phyloP scores from a whole-genome alignment of 2,329 filamentous ascomycete species.

The Phyllosticta citribraziliensis region DNA sequence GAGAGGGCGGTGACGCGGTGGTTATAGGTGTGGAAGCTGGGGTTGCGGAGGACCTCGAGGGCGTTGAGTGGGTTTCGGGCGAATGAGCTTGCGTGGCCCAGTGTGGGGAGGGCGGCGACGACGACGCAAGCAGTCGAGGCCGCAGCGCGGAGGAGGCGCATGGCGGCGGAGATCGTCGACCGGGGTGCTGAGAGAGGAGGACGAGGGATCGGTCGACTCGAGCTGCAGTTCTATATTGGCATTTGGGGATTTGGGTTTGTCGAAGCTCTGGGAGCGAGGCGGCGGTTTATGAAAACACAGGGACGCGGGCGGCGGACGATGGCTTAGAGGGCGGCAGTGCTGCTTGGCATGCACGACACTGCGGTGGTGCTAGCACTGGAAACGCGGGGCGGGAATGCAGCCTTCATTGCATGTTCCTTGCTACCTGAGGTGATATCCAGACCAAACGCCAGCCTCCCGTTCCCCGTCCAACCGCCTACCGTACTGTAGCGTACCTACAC shows the following conservation, averaged over 20 bases:
- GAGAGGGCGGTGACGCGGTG: constrained; percentile 72
- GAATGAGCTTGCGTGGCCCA: constrained; percentile 21
- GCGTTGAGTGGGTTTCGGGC: constrained; percentile 64
- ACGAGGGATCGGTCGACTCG: not conserved
- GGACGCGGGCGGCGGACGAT: not conserved
- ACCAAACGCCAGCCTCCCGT: not conserved
- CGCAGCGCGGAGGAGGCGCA: constrained; percentile 21
- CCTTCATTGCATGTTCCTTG: too few relatives aligned
- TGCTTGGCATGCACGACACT: not conserved
- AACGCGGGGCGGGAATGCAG: not conserved
- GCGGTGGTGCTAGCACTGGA: not conserved
- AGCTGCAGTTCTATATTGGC: not conserved
- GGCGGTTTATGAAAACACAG: constrained; percentile 6
- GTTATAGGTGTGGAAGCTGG: constrained; percentile 67
- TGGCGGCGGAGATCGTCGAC: constrained; percentile 11
- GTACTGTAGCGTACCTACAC: too few relatives aligned
- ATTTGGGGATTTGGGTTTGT: not conserved
- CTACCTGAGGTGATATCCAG: too few relatives aligned
- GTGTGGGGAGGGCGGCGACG: constrained; percentile 13
- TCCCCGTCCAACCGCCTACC: not conserved
- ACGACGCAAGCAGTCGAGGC: constrained; percentile 17
- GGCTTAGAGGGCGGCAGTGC: not conserved
- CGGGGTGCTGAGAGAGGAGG: not conserved
- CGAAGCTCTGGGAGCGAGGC: constrained; percentile 1
- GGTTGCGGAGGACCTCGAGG: constrained; percentile 62